Evolutionary conservation across 805 yeast genomes (phyloP).

Genomic region (Suhomyces prunicola): DNA sequence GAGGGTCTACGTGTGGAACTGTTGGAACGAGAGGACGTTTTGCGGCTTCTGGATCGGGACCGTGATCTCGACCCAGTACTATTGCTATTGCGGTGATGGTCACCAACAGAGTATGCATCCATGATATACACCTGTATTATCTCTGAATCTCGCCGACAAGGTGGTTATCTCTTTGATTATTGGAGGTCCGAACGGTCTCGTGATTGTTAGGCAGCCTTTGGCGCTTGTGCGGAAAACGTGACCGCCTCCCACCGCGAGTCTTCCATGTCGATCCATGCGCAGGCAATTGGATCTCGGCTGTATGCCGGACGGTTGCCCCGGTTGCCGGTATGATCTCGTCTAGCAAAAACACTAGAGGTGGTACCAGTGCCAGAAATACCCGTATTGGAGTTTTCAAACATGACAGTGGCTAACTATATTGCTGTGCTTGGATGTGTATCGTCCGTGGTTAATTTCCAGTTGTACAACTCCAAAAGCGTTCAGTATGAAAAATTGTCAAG

Average conservation of each 20-base stretch:
- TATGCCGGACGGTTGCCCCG: background rate
- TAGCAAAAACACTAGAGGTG: background rate
- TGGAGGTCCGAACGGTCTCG: background rate
- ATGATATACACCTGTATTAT: conserved; percentile 3
- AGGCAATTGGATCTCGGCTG: background rate
- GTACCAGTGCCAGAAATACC: background rate
- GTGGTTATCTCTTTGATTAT: background rate
- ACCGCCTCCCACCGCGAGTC: background rate
- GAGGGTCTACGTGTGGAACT: conserved; percentile 26
- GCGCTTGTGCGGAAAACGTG: background rate
- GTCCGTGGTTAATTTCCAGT: conserved; percentile 17
- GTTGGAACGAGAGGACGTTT: conserved; percentile 32
- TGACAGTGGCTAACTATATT: conserved; percentile 10
- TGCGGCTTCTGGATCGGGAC: conserved; percentile 34
- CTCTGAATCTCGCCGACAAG: background rate
- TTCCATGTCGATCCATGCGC: background rate
- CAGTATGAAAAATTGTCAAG: conserved; percentile 10
- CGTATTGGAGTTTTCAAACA: background rate
- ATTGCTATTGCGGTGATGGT: background rate
- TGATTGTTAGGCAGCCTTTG: background rate
- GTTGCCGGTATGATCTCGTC: background rate
- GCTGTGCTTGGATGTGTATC: conserved; percentile 19
- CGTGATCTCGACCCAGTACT: conserved; percentile 35
- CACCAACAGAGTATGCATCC: conserved; percentile 9
- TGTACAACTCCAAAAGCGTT: conserved; percentile 16